These are phyloP conservation scores for Aspergillus wentii DNA, from an alignment of 495 filamentous ascomycete species.

Conservation along the genomic window DNA sequence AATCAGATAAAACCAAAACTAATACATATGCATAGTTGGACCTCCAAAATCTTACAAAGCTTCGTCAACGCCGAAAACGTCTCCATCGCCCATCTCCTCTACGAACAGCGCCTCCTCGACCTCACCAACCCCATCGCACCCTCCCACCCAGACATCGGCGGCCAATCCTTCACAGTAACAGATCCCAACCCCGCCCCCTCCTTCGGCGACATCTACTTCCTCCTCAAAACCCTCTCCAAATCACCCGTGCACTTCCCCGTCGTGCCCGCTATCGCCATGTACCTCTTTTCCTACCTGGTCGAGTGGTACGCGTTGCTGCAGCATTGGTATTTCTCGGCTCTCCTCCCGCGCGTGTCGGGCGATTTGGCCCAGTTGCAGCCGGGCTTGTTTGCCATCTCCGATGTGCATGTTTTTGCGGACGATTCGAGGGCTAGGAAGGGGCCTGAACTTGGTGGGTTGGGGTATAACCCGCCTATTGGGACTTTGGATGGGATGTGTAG, in stretches of 20 bases:
- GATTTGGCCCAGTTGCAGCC: conserved; percentile 50
- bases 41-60: conserved; percentile 43
- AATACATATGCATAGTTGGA: conserved; percentile 36
- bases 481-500: conserved; percentile 51
- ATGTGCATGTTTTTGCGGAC: conserved; percentile 41
- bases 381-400: conserved; percentile 47
- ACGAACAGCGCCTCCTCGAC: conserved; percentile 49
- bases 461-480: conserved; percentile 44
- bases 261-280: conserved; percentile 22
- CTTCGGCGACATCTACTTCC: conserved; percentile 31
- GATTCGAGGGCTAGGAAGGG: conserved; percentile 37
- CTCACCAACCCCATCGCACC: conserved; percentile 36
- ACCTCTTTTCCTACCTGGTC: conserved; percentile 42
- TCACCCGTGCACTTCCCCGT: conserved; percentile 27
- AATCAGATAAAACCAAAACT: conserved; percentile 18
- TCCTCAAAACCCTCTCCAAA: conserved; percentile 23
- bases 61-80: conserved; percentile 56
- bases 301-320: conserved; percentile 47
- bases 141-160: conserved; percentile 35
- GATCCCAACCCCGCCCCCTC: conserved; percentile 32
- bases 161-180: conserved; percentile 33
- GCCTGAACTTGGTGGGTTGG: conserved; percentile 44
- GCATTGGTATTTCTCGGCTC: conserved; percentile 31
- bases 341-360: conserved; percentile 35
- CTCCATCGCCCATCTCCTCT: conserved; percentile 53